Percentiles rank a stretch among this genome's conserved stretches.
Evolutionary conservation across 768 basidiomycete species (phyloP).

Genomic region (Sarcodon aspratus): DNA sequence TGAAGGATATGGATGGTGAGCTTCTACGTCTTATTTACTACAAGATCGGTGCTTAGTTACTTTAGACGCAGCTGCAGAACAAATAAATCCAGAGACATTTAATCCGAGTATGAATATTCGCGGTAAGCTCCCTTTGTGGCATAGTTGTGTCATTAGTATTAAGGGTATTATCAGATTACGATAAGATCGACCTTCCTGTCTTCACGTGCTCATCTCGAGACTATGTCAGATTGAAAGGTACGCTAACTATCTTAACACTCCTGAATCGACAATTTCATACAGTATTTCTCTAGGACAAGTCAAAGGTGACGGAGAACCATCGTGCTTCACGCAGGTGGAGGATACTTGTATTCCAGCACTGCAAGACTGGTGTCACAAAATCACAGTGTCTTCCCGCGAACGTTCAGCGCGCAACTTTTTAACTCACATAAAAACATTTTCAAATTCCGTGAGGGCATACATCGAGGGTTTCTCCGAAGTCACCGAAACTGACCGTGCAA

Average conservation of each 20-base stretch:
- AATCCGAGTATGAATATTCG: constrained; percentile 38
- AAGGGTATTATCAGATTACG: constrained; percentile 31
- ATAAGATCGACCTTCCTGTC: constrained; percentile 47
- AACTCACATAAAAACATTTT: constrained; percentile 36
- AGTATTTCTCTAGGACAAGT: constrained; percentile 28
- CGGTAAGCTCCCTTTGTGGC: constrained; percentile 19
- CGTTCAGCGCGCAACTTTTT: constrained; percentile 31
- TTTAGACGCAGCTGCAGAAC: constrained; percentile 45
- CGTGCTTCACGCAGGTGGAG: constrained; percentile 39
- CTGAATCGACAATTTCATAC: too few species aligned
- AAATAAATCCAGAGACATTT: constrained; percentile 45
- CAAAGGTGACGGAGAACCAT: constrained; percentile 46
- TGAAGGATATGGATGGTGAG: constrained; percentile 49
- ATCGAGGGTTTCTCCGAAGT: constrained; percentile 41
- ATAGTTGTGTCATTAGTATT: background rate
- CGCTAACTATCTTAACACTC: constrained; percentile 31
- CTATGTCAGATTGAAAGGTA: background rate
- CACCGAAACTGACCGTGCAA: constrained; percentile 36
- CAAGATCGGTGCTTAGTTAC: too few species aligned
- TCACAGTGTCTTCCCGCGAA: constrained; percentile 43
- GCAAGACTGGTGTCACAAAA: constrained; percentile 37
- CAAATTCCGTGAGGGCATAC: constrained; percentile 34
- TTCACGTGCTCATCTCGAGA: constrained; percentile 53
- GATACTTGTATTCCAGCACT: constrained; percentile 48
- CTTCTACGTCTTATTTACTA: background rate